Evolutionary conservation across 768 basidiomycete genomes (phyloP).

Genomic region (Cantharellus anzutake): DNA sequence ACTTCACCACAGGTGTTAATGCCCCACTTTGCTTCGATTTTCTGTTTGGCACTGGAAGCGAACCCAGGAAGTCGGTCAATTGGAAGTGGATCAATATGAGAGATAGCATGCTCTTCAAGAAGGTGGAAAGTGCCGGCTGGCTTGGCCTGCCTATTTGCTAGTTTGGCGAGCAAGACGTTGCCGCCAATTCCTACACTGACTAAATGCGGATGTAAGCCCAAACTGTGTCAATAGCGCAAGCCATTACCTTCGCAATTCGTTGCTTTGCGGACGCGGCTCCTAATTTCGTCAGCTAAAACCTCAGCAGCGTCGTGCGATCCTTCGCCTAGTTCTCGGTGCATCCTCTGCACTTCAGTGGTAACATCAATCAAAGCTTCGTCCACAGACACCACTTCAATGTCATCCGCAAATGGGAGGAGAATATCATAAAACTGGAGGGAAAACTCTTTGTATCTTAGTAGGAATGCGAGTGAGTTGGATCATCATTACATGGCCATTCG

Average conservation of each 20-base stretch:
- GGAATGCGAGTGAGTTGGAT: slow-evolving; percentile 1
- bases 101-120: slow-evolving; percentile 27
- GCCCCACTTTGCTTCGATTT: slow-evolving; percentile 64
- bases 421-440: slow-evolving; percentile 86
- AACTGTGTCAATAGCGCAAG: slow-evolving; percentile 4
- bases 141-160: slow-evolving; percentile 83
- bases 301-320: slow-evolving; percentile 37
- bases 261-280: slow-evolving; percentile 51
- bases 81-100: slow-evolving; percentile 44
- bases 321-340: slow-evolving; percentile 10
- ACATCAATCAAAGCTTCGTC: slow-evolving; percentile 94
- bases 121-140: slow-evolving; percentile 79
- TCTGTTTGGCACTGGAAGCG: slow-evolving; percentile 53
- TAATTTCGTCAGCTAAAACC: slow-evolving; percentile 63
- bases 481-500: not conserved
- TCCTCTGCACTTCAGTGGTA: slow-evolving; percentile 23
- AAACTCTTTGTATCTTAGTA: slow-evolving; percentile 57
- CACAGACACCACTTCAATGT: slow-evolving; percentile 86
- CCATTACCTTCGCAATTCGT: slow-evolving; percentile 67
- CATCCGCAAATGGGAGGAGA: slow-evolving; percentile 74
- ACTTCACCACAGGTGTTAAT: slow-evolving; percentile 47
- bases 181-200: slow-evolving; percentile 85
- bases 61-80: slow-evolving; percentile 80
- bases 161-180: slow-evolving; percentile 81
- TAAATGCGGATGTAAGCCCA: slow-evolving; percentile 14